These are phyloP conservation scores for Diplodia mutila DNA, from an alignment of 2,329 filamentous ascomycete species.

Conservation along the genomic window DNA sequence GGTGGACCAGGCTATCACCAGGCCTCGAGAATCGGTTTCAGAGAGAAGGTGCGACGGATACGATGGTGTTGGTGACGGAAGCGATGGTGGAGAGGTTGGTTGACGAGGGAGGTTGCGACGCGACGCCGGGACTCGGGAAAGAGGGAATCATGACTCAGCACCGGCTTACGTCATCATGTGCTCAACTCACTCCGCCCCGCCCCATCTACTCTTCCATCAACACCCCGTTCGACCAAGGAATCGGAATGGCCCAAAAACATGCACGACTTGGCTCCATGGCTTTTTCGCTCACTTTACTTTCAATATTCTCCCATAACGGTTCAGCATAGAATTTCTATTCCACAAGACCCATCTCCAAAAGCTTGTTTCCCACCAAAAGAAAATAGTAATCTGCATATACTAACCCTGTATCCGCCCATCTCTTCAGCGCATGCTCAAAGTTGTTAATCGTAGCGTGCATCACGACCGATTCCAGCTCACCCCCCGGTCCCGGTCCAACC, in stretches of 20 bases:
- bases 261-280: no score
- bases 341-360: slow-evolving; percentile 38
- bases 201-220: no score
- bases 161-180: background rate
- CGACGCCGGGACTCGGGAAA: no score
- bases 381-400: slow-evolving; percentile 55
- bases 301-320: no score
- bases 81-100: background rate
- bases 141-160: background rate
- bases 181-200: no score
- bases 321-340: background rate
- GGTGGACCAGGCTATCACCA: background rate
- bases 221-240: no score
- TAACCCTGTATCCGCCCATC: slow-evolving; percentile 49
- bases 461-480: slow-evolving; percentile 48
- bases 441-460: slow-evolving; percentile 51
- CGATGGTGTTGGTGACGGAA: background rate
- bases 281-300: no score
- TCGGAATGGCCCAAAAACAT: no score
- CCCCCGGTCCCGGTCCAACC: background rate
- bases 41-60: background rate
- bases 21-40: background rate
- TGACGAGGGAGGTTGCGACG: no score
- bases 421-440: slow-evolving; percentile 45
- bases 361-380: slow-evolving; percentile 47